Evolutionary conservation across 2,329 filamentous ascomycete genomes (phyloP).

Genomic region (Cordyceps javanica): DNA sequence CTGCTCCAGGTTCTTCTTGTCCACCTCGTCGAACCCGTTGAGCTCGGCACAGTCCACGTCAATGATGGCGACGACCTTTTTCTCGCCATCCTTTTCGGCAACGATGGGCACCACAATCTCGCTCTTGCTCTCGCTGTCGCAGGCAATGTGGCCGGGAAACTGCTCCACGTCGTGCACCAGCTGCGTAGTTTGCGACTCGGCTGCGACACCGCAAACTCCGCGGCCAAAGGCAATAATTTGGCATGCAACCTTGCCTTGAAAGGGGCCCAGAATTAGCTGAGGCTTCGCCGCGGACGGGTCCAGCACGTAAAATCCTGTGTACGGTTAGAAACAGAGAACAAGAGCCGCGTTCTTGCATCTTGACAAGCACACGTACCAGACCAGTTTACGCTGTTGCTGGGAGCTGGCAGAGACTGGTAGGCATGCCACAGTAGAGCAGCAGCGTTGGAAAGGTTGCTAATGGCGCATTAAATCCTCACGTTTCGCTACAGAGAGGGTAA

Average conservation of each 20-base stretch:
- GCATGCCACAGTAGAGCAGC: conserved; percentile 75
- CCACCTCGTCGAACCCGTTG: conserved; percentile 63
- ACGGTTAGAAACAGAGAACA: not conserved
- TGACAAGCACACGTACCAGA: conserved; percentile 43
- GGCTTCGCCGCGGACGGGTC: conserved; percentile 39
- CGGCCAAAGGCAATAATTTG: conserved; percentile 68
- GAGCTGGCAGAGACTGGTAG: conserved; percentile 63
- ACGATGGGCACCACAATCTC: conserved; percentile 77
- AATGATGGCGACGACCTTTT: conserved; percentile 64
- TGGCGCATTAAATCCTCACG: not conserved
- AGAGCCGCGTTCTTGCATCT: not conserved
- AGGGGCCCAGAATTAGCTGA: conserved; percentile 70
- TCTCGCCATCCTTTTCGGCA: conserved; percentile 23
- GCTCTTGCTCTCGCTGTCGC: conserved; percentile 67
- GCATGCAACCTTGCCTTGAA: conserved; percentile 75
- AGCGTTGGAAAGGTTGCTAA: conserved; percentile 69
- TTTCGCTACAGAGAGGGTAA: not conserved
- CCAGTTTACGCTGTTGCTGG: conserved; percentile 69
- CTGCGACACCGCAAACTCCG: conserved; percentile 71
- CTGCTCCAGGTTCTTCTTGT: conserved; percentile 59
- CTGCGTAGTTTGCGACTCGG: conserved; percentile 54
- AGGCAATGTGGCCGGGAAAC: conserved; percentile 78
- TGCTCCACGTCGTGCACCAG: conserved; percentile 62
- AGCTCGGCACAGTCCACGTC: conserved; percentile 69
- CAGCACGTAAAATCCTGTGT: conserved; percentile 64